Conservation (phyloP, 2,329 filamentous ascomycete species). For the Ceratocystis destructans region DNA sequence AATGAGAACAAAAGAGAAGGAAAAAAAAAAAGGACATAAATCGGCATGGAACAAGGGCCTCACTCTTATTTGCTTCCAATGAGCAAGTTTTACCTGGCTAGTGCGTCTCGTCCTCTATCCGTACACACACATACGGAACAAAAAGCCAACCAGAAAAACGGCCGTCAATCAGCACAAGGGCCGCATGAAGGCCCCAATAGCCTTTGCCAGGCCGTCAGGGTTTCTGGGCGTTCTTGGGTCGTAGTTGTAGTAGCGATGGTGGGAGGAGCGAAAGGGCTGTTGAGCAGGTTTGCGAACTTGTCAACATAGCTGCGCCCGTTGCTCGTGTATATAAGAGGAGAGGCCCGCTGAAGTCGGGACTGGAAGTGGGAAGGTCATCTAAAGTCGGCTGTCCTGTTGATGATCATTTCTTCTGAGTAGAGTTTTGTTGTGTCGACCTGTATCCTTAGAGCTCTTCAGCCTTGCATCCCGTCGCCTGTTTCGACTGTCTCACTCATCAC, state of each 20-base stretch:
- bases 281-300: slow-evolving; percentile 5
- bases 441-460: neutral
- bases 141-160: neutral
- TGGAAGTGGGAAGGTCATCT: neutral
- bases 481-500: neutral
- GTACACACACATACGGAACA: neutral
- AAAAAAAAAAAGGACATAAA: neutral
- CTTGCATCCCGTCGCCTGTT: neutral
- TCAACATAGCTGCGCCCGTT: neutral
- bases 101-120: neutral
- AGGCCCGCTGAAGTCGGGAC: neutral
- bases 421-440: neutral
- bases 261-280: neutral
- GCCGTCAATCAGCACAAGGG: neutral
- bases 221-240: neutral
- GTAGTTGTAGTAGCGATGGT: neutral
- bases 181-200: neutral
- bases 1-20: neutral
- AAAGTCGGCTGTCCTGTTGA: neutral
- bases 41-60: neutral
- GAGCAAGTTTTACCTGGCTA: slow-evolving; percentile 7
- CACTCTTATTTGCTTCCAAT: neutral
- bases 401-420: neutral
- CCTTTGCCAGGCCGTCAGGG: neutral
- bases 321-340: neutral